Evolutionary conservation across 1,284 basidiomycete species (phyloP), one percentile per base, ranked within the genome.

Genomic region (Cutaneotrichosporon curvatum): DNA sequence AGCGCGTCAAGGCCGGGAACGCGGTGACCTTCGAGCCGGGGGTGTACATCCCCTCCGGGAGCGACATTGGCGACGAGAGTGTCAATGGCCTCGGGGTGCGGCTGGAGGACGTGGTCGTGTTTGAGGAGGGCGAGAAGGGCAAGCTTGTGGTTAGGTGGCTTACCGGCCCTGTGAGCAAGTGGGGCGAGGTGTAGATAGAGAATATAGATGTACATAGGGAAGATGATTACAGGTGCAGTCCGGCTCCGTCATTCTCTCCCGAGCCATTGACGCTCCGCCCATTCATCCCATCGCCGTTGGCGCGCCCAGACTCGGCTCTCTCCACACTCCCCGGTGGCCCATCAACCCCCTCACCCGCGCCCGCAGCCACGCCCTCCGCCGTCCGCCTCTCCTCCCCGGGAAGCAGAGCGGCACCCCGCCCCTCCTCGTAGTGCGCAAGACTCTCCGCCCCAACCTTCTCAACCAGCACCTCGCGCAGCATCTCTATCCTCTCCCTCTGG

Each of bases 21-120:
- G 76, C 82, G 0, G 88, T 90, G 69, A 87, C 84, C 7, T 76
- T 88, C 57, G 87, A 91, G 66, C 87, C 87, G 2, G 86, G 87
- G 0, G 74, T 90, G 23, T 90, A 90, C 67, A 83, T 89, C 43
- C 64, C 66, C 3, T 14, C 37, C 2, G 52, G 47, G 1, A 34
- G 47, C n/a, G 40, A 44, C 30, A 47, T 51, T 14, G 48, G 47
- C 21, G 30, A 48, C 31, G 41, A 46, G 28, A 50, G 45, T 1
- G 78, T 83, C 54, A 81, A 78, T 32, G 75, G 83, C 68, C 81
- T 87, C 44, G 87, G 87, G 1, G 78, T 89, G 14, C 78, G 87
- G 31, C 69, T 90, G 39, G 87, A 90, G 61, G 87, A 90, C 61
- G 87, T 85, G 61, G 84, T 88, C 60, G 83, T 81, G 53, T 77